Percentiles rank a stretch among this genome's conserved stretches.
Evolutionary conservation across 2,329 filamentous ascomycete species (phyloP).

Genomic region (Phyllosticta citriasiana): DNA sequence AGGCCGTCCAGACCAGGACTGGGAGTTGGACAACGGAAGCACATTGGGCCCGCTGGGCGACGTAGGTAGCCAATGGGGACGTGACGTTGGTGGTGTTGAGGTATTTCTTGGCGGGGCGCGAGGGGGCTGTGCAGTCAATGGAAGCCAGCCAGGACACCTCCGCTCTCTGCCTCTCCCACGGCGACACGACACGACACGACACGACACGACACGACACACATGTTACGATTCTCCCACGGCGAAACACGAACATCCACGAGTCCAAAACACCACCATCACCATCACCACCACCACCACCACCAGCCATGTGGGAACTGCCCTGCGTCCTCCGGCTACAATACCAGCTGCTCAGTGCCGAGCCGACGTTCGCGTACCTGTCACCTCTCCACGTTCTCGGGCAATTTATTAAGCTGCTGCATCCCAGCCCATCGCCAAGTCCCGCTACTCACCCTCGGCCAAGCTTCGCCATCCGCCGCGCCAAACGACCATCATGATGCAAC

Average conservation of each 20-base stretch:
- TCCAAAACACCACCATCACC: no score
- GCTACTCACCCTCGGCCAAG: not conserved
- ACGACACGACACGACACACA: no score
- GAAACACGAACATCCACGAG: no score
- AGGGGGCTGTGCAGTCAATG: not conserved
- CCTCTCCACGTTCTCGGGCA: not conserved
- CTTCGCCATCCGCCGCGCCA: not conserved
- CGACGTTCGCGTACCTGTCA: not conserved
- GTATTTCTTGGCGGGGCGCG: not conserved
- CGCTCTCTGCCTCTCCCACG: not conserved
- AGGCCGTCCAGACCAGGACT: not conserved
- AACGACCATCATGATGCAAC: not conserved
- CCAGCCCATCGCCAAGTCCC: not conserved
- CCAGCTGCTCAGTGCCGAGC: not conserved
- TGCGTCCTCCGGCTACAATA: not conserved
- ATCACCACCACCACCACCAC: no score
- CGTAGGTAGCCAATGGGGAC: not conserved
- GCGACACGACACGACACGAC: no score
- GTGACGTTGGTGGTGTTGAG: not conserved
- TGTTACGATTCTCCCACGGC: no score
- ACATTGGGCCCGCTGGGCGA: not conserved
- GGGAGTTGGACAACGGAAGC: not conserved
- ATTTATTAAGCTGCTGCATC: not conserved
- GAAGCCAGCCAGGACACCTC: not conserved
- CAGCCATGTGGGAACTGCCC: not conserved